A percentile compares a stretch with the other conserved stretches of the same genome.
Evolutionary conservation across 495 filamentous ascomycete genomes (phyloP).

Genomic region (Articulospora tetracladia): DNA sequence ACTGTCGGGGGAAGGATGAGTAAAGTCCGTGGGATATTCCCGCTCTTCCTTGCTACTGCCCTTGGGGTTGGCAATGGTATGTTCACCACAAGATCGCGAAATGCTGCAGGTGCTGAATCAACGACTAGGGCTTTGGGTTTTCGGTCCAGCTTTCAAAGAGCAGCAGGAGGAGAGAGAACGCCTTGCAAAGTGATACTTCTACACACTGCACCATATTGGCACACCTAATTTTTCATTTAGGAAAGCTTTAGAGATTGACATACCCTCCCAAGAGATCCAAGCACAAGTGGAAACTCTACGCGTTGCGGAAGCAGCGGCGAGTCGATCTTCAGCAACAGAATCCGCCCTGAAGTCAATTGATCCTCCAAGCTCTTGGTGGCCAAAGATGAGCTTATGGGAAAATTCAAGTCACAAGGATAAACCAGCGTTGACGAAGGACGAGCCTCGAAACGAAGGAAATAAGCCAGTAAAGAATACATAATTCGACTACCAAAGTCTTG

Average conservation of each 20-base stretch:
- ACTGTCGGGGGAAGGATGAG: conserved; percentile 25
- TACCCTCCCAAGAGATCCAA: background rate
- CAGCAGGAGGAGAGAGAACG: conserved; percentile 28
- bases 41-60: conserved; percentile 19
- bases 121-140: conserved; percentile 38
- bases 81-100: background rate
- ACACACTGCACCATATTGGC: background rate
- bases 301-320: conserved; percentile 9
- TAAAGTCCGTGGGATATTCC: conserved; percentile 21
- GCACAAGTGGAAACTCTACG: background rate
- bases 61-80: conserved; percentile 26
- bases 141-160: conserved; percentile 36
- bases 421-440: background rate
- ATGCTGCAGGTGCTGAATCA: background rate
- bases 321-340: conserved; percentile 2
- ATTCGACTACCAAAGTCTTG: background rate
- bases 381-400: conserved; percentile 16
- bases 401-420: background rate
- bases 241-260: conserved; percentile 5
- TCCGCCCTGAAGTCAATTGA: conserved; percentile 8
- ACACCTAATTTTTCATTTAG: conserved; percentile 5
- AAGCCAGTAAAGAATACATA: background rate
- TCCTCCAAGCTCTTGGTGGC: conserved; percentile 16
- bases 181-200: background rate
- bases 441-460: background rate